Conservation (phyloP, 495 filamentous ascomycete species). For the Aspergillus cristatus region DNA sequence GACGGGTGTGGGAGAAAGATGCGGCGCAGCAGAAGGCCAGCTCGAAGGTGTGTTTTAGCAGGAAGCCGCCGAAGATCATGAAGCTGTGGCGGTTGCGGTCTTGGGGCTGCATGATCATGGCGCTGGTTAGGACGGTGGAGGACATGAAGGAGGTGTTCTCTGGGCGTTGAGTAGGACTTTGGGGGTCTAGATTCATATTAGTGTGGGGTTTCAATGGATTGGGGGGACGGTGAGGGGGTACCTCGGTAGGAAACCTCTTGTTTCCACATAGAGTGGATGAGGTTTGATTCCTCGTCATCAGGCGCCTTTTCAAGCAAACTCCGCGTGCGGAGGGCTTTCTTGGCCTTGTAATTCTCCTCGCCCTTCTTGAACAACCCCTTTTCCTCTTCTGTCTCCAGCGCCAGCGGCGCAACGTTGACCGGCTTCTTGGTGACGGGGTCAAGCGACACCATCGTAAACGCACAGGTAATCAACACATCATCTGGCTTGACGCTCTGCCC, state of each 20-base stretch:
- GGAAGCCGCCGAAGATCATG: constrained; percentile 85
- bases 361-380: constrained; percentile 56
- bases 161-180: constrained; percentile 47
- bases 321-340: constrained; percentile 55
- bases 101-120: constrained; percentile 82
- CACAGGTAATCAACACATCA: constrained; percentile 68
- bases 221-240: constrained; percentile 9
- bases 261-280: constrained; percentile 77
- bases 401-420: constrained; percentile 47
- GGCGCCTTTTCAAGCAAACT: constrained; percentile 64
- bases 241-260: constrained; percentile 58
- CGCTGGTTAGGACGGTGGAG: constrained; percentile 55
- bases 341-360: constrained; percentile 64
- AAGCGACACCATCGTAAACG: constrained; percentile 79
- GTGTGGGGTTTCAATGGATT: not conserved
- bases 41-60: constrained; percentile 75
- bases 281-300: constrained; percentile 63
- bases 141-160: constrained; percentile 59
- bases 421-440: constrained; percentile 63
- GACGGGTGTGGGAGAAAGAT: constrained; percentile 61
- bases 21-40: constrained; percentile 86
- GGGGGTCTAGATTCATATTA: constrained; percentile 40
- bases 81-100: constrained; percentile 78
- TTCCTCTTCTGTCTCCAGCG: constrained; percentile 63
- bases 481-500: constrained; percentile 46